These are phyloP conservation scores for Luffa acutangula DNA, from an alignment of 306 rosid species.

Conservation along the genomic window DNA sequence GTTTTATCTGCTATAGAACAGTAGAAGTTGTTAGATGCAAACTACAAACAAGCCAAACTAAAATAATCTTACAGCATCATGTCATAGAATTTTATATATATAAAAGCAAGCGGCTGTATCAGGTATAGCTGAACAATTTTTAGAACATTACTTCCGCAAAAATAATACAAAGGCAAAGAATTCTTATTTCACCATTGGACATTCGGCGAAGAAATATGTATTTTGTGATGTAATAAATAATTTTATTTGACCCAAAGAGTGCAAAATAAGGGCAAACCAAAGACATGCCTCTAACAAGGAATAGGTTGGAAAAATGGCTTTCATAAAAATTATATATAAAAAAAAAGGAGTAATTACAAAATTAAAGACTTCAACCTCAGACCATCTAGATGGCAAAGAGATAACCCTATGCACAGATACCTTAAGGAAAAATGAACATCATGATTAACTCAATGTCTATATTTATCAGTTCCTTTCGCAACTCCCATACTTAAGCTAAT, in stretches of 20 bases:
- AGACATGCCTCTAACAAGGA: not conserved
- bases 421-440: not conserved
- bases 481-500: not conserved
- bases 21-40: not conserved
- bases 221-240: not conserved
- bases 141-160: not conserved
- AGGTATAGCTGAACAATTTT: not conserved
- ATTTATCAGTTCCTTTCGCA: not conserved
- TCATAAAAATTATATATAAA: not conserved
- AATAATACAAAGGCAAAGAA: not conserved
- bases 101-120: not conserved
- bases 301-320: not conserved
- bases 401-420: not conserved
- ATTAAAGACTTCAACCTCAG: not conserved
- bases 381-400: not conserved
- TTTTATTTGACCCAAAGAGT: not conserved
- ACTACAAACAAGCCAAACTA: not conserved
- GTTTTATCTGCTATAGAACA: conserved; percentile 37
- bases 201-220: not conserved
- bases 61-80: not conserved
- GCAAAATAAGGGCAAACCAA: not conserved
- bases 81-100: not conserved
- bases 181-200: not conserved
- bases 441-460: not conserved
- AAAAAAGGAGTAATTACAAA: not conserved